These are phyloP conservation scores for Gracilariopsis chorda DNA, from an alignment of 23 red algal species.

Conservation along the genomic window DNA sequence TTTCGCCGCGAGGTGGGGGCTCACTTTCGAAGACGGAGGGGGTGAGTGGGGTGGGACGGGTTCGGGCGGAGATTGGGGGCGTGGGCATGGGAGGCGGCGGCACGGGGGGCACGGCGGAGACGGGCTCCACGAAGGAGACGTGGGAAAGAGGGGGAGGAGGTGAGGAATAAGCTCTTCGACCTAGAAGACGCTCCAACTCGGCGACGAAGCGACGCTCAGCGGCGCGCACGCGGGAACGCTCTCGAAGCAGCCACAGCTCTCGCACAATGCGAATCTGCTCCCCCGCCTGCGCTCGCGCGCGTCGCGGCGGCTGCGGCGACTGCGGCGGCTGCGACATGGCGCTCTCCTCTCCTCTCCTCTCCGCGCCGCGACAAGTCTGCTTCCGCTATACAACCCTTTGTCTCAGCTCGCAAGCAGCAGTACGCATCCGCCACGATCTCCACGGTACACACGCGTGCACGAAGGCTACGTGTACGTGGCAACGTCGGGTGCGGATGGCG, in stretches of 20 bases:
- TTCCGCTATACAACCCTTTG: too few relatives aligned
- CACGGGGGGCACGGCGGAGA: not conserved
- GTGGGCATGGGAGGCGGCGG: constrained; percentile 39
- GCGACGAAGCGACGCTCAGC: constrained; percentile 62
- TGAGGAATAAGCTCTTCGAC: not conserved
- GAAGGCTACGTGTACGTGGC: too few relatives aligned
- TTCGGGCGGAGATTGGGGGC: not conserved
- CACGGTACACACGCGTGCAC: too few relatives aligned
- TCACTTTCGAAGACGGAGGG: constrained; percentile 8
- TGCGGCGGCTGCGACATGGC: too few relatives aligned
- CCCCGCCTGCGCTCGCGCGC: constrained; percentile 29
- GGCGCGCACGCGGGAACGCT: constrained; percentile 64
- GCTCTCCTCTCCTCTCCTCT: too few relatives aligned
- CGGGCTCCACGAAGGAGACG: not conserved
- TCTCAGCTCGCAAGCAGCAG: too few relatives aligned
- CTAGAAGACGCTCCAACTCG: constrained; percentile 37
- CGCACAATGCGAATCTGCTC: constrained; percentile 76
- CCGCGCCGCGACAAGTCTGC: too few relatives aligned
- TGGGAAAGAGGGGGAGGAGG: not conserved
- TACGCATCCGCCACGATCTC: too few relatives aligned
- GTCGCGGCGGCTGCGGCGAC: constrained; percentile 3
- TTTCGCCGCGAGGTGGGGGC: constrained; percentile 7
- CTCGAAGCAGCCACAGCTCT: constrained; percentile 83
- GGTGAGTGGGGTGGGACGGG: not conserved
- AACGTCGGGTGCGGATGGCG: too few relatives aligned